Conservation (phyloP, 257 asterid species). For the Capsicum baccatum region DNA sequence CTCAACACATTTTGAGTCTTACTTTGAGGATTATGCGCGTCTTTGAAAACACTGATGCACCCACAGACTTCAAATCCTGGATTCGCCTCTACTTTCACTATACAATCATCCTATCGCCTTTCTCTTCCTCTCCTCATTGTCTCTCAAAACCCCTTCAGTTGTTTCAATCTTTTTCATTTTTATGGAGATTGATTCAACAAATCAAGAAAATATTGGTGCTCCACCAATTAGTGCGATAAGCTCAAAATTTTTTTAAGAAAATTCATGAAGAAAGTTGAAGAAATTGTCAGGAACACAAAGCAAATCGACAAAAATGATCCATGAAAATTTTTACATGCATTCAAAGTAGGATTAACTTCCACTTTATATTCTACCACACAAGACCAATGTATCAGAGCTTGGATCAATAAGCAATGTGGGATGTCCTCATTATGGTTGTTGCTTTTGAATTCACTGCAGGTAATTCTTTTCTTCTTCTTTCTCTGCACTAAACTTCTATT, state of each 20-base stretch:
- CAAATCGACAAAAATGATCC: conserved; percentile 71
- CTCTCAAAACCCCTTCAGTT: not conserved
- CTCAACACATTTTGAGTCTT: too few relatives aligned
- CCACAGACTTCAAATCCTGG: too few relatives aligned
- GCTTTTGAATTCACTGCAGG: conserved; percentile 74
- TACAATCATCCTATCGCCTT: not conserved
- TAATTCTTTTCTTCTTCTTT: conserved; percentile 23
- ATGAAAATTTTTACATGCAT: conserved; percentile 54
- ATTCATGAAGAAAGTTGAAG: conserved; percentile 30
- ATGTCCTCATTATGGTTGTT: conserved; percentile 67
- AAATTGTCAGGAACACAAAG: conserved; percentile 32
- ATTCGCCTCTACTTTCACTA: too few relatives aligned
- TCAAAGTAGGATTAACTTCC: conserved; percentile 69
- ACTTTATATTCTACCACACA: conserved; percentile 61
- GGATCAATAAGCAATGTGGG: conserved; percentile 85
- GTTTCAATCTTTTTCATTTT: not conserved
- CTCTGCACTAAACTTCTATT: not conserved
- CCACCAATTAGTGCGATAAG: not conserved
- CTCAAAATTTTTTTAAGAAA: conserved; percentile 34
- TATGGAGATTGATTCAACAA: conserved; percentile 42
- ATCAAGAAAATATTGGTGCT: conserved; percentile 31
- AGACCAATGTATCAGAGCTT: conserved; percentile 65
- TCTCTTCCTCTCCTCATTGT: not conserved
- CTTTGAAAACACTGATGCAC: too few relatives aligned
- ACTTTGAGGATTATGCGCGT: too few relatives aligned